Percentiles rank a stretch among this genome's conserved stretches.
Evolutionary conservation across 345 rosid species (phyloP).

Genomic region (Garcia nutans): DNA sequence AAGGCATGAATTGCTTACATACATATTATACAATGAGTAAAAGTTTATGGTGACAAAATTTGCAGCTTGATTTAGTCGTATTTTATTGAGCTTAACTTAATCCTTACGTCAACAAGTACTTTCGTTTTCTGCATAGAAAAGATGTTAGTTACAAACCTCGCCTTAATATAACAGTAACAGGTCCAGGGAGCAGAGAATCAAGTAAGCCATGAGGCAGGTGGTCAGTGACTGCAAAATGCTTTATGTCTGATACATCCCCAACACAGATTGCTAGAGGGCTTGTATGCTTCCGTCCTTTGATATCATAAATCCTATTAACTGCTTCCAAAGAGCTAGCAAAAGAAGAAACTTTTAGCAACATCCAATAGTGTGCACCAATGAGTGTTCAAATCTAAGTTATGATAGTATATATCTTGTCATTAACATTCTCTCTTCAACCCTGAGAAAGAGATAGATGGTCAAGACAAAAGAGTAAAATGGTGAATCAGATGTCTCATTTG

Average conservation of each 20-base stretch:
- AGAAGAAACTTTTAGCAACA: conserved; percentile 9
- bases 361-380: background rate
- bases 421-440: background rate
- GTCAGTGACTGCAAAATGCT: conserved; percentile 58
- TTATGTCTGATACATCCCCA: conserved; percentile 79
- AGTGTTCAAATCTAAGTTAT: background rate
- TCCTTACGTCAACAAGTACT: background rate
- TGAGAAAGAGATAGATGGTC: background rate
- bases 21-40: background rate
- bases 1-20: background rate
- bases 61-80: background rate
- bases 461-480: background rate
- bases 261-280: conserved; percentile 87
- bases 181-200: conserved; percentile 75
- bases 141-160: conserved; percentile 54
- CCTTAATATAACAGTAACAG: conserved; percentile 72
- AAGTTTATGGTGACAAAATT: background rate
- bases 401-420: background rate
- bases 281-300: conserved; percentile 82
- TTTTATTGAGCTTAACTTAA: background rate
- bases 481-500: background rate
- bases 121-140: background rate
- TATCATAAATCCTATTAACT: conserved; percentile 74
- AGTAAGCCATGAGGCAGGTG: conserved; percentile 82
- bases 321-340: conserved; percentile 65